Percentiles rank a stretch among this genome's conserved stretches.
These are phyloP conservation scores for Pythium angustatum DNA, from an alignment of 352 stramenopile species.

Conservation along the genomic window DNA sequence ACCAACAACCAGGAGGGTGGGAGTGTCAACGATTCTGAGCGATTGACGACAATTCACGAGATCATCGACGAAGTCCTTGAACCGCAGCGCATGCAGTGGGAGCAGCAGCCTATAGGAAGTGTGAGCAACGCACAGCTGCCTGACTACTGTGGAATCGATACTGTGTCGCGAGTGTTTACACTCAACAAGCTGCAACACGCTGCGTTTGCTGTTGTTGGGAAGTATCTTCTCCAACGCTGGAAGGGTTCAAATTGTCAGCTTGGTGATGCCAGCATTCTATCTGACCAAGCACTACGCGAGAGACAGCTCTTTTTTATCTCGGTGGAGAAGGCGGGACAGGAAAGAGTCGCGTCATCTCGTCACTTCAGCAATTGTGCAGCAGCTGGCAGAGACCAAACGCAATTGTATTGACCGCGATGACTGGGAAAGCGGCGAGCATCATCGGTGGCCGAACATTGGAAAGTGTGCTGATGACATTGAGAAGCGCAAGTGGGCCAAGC, in stretches of 20 bases:
- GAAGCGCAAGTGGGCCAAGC: background rate
- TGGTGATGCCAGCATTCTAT: background rate
- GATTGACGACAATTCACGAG: background rate
- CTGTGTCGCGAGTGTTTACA: background rate
- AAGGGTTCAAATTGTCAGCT: background rate
- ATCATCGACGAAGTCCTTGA: background rate
- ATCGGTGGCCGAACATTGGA: conserved; percentile 12
- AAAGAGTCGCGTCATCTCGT: conserved; percentile 14
- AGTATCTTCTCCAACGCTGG: background rate
- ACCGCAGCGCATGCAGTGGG: background rate
- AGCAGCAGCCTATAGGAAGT: background rate
- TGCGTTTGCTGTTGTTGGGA: background rate
- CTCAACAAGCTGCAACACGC: background rate
- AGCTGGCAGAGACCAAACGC: background rate
- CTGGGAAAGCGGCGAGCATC: conserved; percentile 21
- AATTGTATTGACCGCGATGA: conserved; percentile 4
- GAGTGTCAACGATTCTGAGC: background rate
- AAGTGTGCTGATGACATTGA: conserved; percentile 6
- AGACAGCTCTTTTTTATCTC: conserved; percentile 3
- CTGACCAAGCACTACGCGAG: background rate
- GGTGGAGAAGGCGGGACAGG: conserved; percentile 14
- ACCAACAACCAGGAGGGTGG: background rate
- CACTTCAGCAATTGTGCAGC: background rate
- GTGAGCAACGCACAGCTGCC: background rate
- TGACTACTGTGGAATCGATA: background rate